Evolutionary conservation across 2,329 filamentous ascomycete genomes (phyloP).

Genomic region (Alternaria dauci): DNA sequence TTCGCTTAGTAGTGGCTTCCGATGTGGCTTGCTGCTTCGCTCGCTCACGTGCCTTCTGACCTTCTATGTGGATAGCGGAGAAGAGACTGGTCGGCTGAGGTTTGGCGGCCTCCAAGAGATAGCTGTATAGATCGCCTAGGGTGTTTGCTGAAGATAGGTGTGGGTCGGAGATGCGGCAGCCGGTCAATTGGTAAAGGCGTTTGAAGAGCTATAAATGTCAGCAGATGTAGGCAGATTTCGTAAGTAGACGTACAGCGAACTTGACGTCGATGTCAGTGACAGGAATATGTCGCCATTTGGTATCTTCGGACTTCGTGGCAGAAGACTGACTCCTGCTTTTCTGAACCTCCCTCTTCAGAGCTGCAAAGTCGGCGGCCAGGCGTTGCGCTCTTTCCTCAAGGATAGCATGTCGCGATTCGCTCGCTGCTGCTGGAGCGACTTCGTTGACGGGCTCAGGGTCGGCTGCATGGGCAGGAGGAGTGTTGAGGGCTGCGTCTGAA

Average conservation of each 20-base stretch:
- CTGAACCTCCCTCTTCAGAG: slow-evolving; percentile 24
- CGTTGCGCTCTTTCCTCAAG: slow-evolving; percentile 27
- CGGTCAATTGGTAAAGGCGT: slow-evolving; percentile 81
- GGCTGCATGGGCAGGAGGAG: neutral
- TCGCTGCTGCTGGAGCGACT: slow-evolving; percentile 5
- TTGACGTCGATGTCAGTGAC: slow-evolving; percentile 42
- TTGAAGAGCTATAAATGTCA: slow-evolving; percentile 73
- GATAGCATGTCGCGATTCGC: slow-evolving; percentile 18
- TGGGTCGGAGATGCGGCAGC: slow-evolving; percentile 75
- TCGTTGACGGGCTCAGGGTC: slow-evolving; percentile 12
- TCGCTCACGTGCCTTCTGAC: slow-evolving; percentile 29
- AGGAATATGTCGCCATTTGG: slow-evolving; percentile 39
- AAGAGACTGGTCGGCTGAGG: slow-evolving; percentile 65
- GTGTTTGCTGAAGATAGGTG: slow-evolving; percentile 59
- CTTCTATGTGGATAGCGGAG: slow-evolving; percentile 60
- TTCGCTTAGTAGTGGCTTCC: slow-evolving; percentile 5
- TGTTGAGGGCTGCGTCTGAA: neutral
- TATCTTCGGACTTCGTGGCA: slow-evolving; percentile 17
- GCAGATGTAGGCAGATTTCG: neutral
- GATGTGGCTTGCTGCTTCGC: slow-evolving; percentile 15
- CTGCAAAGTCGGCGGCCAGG: slow-evolving; percentile 24
- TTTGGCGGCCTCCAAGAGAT: slow-evolving; percentile 47
- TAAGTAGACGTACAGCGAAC: slow-evolving; percentile 44
- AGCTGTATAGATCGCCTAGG: slow-evolving; percentile 49
- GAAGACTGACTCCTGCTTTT: slow-evolving; percentile 17